These are phyloP conservation scores for Stylosanthes scabra DNA, from an alignment of 331 rosid genomes.

Conservation along the genomic window DNA sequence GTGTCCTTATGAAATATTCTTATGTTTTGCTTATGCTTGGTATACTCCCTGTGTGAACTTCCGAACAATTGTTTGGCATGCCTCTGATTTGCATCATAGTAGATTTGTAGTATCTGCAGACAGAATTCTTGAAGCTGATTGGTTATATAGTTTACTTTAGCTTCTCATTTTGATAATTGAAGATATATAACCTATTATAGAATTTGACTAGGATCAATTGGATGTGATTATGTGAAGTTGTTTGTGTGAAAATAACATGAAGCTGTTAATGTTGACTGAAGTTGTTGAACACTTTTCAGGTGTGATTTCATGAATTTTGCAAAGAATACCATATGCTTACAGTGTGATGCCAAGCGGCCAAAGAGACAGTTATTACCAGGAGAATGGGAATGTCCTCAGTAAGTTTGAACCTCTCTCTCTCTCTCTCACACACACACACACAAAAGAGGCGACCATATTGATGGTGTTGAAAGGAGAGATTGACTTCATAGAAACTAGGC, in stretches of 20 bases:
- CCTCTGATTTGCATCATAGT: not conserved
- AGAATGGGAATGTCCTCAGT: constrained; percentile 99
- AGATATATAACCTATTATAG: not conserved
- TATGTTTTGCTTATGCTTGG: constrained; percentile 1
- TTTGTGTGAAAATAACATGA: constrained; percentile 19
- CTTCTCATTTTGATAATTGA: constrained; percentile 11
- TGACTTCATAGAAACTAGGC: no score
- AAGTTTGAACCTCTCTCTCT: constrained; percentile 50
- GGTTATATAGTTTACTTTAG: not conserved
- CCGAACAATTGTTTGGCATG: constrained; percentile 24
- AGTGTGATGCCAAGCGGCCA: constrained; percentile 99
- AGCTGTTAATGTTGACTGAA: constrained; percentile 32
- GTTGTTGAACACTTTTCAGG: constrained; percentile 60
- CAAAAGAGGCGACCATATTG: constrained; percentile 8
- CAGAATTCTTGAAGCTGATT: constrained; percentile 2
- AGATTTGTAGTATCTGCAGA: not conserved
- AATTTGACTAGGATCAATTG: constrained; percentile 18
- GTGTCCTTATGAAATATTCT: constrained; percentile 3
- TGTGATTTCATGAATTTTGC: constrained; percentile 99
- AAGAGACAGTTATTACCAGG: constrained; percentile 97
- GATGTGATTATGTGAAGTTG: constrained; percentile 9
- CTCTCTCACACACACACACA: not conserved
- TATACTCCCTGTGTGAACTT: constrained; percentile 9
- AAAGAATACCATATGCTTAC: constrained; percentile 83
- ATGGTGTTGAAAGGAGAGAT: constrained; percentile 8